A percentile compares a stretch with the other conserved stretches of the same genome.
Conservation (phyloP, 2,329 filamentous ascomycete species). For the Emmonsia crescens region DNA sequence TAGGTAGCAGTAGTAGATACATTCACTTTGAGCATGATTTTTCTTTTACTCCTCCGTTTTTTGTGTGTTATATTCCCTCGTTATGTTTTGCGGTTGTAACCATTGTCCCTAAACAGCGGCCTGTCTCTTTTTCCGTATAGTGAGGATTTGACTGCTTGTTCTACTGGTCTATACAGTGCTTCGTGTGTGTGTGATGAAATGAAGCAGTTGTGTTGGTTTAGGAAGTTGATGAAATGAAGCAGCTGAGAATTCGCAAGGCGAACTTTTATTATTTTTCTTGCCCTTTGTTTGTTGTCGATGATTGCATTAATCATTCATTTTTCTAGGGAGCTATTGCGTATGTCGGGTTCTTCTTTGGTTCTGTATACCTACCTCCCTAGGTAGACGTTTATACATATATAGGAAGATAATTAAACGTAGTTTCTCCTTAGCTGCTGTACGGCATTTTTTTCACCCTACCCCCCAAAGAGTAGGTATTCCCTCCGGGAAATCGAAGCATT, state of each 20-base stretch:
- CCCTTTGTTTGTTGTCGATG: too few relatives aligned
- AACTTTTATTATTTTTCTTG: not conserved
- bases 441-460: too few relatives aligned
- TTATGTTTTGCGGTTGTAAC: not conserved
- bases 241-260: not conserved
- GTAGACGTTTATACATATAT: too few relatives aligned
- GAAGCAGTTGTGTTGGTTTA: not conserved
- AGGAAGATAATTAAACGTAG: not conserved
- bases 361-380: too few relatives aligned
- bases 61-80: not conserved
- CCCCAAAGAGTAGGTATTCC: too few relatives aligned
- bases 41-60: not conserved
- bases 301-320: not conserved
- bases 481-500: too few relatives aligned
- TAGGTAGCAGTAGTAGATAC: not conserved
- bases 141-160: not conserved
- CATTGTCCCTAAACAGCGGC: too few relatives aligned
- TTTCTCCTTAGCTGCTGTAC: too few relatives aligned
- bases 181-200: not conserved
- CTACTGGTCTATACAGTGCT: not conserved
- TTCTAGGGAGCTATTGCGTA: not conserved
- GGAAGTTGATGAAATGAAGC: not conserved
- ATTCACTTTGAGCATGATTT: not conserved
- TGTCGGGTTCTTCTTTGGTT: too few relatives aligned
- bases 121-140: not conserved